Evolutionary conservation across 106 monocot genomes (phyloP).

Genomic region (Phalaenopsis equestris): DNA sequence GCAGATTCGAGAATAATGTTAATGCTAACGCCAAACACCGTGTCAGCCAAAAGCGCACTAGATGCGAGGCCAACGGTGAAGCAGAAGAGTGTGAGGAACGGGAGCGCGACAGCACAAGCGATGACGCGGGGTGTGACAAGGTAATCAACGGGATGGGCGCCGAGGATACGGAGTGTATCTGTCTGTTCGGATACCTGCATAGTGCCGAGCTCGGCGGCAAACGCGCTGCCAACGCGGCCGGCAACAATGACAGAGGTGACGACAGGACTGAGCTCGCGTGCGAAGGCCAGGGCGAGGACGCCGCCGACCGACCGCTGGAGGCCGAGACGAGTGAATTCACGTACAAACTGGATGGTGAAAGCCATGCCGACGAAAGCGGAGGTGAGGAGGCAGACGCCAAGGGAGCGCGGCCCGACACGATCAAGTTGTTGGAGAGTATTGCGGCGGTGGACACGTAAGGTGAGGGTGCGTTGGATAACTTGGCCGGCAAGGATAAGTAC

Average conservation of each 20-base stretch:
- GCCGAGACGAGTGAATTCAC: slow-evolving; percentile 89
- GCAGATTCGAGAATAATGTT: slow-evolving; percentile 83
- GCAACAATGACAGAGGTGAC: slow-evolving; percentile 79
- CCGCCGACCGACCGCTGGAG: slow-evolving; percentile 80
- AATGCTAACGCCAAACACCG: slow-evolving; percentile 59
- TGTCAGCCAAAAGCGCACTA: slow-evolving; percentile 58
- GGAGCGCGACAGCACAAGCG: slow-evolving; percentile 67
- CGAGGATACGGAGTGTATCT: slow-evolving; percentile 69
- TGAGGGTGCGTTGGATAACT: slow-evolving; percentile 43
- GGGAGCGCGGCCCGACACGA: slow-evolving; percentile 70
- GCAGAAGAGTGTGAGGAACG: slow-evolving; percentile 65
- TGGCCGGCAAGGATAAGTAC: slow-evolving; percentile 59
- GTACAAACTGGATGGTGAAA: slow-evolving; percentile 91
- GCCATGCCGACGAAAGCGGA: slow-evolving; percentile 82
- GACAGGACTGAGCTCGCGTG: slow-evolving; percentile 85
- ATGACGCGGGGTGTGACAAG: slow-evolving; percentile 67
- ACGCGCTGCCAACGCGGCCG: slow-evolving; percentile 64
- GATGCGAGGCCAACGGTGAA: slow-evolving; percentile 72
- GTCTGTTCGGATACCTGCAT: slow-evolving; percentile 86
- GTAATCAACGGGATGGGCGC: slow-evolving; percentile 60
- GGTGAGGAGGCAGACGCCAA: slow-evolving; percentile 81
- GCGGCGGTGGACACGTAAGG: slow-evolving; percentile 47
- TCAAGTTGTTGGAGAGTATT: slow-evolving; percentile 81
- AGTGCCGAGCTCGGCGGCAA: slow-evolving; percentile 72
- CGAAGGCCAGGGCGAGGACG: slow-evolving; percentile 84